A percentile compares a stretch with the other conserved stretches of the same genome.
phyloP scores from a whole-genome alignment of 164 flowering plant genomes.

The Vitis cinerea region DNA sequence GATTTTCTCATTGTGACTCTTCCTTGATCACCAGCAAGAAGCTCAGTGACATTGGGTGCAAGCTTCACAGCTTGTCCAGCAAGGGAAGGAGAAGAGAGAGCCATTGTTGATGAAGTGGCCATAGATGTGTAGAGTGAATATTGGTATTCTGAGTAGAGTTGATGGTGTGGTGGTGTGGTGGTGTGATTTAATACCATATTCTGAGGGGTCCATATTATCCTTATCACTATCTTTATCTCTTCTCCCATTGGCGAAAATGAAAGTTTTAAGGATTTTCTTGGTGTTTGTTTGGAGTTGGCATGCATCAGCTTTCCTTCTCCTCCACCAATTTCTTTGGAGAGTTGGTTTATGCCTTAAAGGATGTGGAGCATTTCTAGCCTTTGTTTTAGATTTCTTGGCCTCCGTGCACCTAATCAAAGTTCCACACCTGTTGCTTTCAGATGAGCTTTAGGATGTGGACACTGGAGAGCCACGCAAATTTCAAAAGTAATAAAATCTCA shows the following conservation, averaged over 20 bases:
- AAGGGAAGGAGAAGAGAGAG: constrained; percentile 15
- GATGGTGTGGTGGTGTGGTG: neutral
- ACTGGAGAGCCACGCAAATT: too few relatives aligned
- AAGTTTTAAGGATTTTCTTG: too few relatives aligned
- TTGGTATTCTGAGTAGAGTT: neutral
- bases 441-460: too few relatives aligned
- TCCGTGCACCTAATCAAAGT: too few relatives aligned
- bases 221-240: neutral
- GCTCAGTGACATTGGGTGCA: neutral
- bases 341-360: too few relatives aligned
- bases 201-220: neutral
- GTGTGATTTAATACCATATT: neutral
- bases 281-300: too few relatives aligned
- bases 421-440: too few relatives aligned
- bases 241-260: neutral
- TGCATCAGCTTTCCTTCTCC: too few relatives aligned
- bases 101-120: constrained; percentile 14
- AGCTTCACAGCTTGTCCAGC: constrained; percentile 13
- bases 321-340: too few relatives aligned
- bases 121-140: neutral
- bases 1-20: constrained; percentile 13
- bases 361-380: too few relatives aligned
- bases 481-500: too few relatives aligned
- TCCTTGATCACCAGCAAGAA: constrained; percentile 6
- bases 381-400: too few relatives aligned